Conservation (phyloP, 495 filamentous ascomycete species). For the Neurospora tetraspora region DNA sequence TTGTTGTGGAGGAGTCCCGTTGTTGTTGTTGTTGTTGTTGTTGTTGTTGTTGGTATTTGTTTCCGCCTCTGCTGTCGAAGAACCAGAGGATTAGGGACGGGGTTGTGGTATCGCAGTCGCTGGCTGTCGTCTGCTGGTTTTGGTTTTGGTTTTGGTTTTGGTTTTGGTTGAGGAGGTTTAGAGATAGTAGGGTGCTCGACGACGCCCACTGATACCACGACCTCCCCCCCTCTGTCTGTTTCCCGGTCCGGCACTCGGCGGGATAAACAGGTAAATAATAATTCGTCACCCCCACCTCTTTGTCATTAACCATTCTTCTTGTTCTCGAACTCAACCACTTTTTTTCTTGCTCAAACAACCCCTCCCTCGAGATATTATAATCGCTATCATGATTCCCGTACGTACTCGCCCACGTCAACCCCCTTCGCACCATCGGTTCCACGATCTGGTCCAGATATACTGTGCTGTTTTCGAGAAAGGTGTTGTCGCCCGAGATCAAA, state of each 20-base stretch:
- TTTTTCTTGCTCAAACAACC: constrained; percentile 46
- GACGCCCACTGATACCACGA: background rate
- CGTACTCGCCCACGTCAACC: constrained; percentile 53
- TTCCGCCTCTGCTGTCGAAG: constrained; percentile 62
- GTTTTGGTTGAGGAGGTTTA: background rate
- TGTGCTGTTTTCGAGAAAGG: constrained; percentile 40
- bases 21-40: constrained; percentile 18
- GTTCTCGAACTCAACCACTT: constrained; percentile 46
- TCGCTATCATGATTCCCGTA: constrained; percentile 70
- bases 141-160: background rate
- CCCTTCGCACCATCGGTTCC: constrained; percentile 38
- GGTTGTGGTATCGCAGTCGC: background rate
- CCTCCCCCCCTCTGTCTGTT: no score
- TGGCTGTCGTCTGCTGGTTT: background rate
- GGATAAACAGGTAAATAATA: constrained; percentile 52
- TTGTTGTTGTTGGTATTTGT: constrained; percentile 33
- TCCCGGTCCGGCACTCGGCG: no score
- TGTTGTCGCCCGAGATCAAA: constrained; percentile 61
- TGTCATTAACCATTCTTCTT: constrained; percentile 27
- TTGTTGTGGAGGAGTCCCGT: constrained; percentile 16
- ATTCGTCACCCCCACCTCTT: constrained; percentile 54
- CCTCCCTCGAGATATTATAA: constrained; percentile 45
- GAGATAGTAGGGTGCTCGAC: no score
- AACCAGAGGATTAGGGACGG: constrained; percentile 57
- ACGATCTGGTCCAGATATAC: constrained; percentile 54